These are phyloP conservation scores for Candida coleopterorum DNA, from an alignment of 805 yeast species.

Conservation along the genomic window DNA sequence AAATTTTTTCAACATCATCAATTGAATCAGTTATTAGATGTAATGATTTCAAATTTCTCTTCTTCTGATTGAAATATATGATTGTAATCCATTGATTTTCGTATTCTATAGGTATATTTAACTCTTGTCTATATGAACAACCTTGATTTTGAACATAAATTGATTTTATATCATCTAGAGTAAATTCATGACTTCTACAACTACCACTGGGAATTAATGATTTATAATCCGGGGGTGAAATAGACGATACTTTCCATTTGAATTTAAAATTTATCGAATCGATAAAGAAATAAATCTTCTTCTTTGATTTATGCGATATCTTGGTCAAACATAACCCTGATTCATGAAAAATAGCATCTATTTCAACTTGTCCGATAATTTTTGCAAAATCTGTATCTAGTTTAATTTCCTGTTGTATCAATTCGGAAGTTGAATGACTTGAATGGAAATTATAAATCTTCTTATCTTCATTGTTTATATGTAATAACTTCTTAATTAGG, in stretches of 20 bases:
- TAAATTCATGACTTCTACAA: slow-evolving; percentile 26
- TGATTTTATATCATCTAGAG: slow-evolving; percentile 60
- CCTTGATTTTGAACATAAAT: slow-evolving; percentile 68
- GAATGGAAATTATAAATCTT: slow-evolving; percentile 2
- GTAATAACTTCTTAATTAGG: slow-evolving; percentile 12
- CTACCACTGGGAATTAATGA: slow-evolving; percentile 4
- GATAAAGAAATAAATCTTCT: slow-evolving; percentile 52
- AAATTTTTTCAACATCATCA: slow-evolving; percentile 53
- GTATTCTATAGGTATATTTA: slow-evolving; percentile 63
- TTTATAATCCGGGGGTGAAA: slow-evolving; percentile 6
- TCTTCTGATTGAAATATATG: slow-evolving; percentile 57
- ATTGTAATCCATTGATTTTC: slow-evolving; percentile 76
- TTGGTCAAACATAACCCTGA: slow-evolving; percentile 62
- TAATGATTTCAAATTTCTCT: slow-evolving; percentile 66
- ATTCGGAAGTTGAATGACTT: not conserved
- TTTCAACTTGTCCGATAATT: slow-evolving; percentile 15
- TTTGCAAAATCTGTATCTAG: slow-evolving; percentile 12
- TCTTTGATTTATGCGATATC: slow-evolving; percentile 66
- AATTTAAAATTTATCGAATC: slow-evolving; percentile 52
- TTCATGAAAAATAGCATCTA: slow-evolving; percentile 45
- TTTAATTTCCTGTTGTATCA: slow-evolving; percentile 7
- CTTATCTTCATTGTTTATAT: slow-evolving; percentile 9
- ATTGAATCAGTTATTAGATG: slow-evolving; percentile 71
- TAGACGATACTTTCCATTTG: slow-evolving; percentile 42
- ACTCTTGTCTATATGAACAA: slow-evolving; percentile 79